phyloP scores from a whole-genome alignment of 1,284 basidiomycete genomes.

The Ganoderma multipileum region DNA sequence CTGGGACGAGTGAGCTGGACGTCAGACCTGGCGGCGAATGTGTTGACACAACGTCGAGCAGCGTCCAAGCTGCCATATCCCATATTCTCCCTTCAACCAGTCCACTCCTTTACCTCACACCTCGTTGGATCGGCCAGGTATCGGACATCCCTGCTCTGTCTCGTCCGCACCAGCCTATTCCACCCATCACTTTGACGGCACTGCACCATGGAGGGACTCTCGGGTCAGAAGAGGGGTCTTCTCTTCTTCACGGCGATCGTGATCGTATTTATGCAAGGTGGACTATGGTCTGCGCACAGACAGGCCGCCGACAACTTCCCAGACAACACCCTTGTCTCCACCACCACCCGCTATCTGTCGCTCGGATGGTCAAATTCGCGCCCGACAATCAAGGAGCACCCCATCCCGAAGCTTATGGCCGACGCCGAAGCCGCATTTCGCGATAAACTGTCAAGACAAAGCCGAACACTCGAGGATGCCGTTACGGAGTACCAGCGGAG shows the following conservation, averaged over 20 bases:
- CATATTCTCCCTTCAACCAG: slow-evolving; percentile 15
- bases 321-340: slow-evolving; percentile 33
- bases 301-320: slow-evolving; percentile 35
- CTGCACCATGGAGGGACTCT: slow-evolving; percentile 36
- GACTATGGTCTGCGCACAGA: slow-evolving; percentile 53
- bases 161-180: neutral
- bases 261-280: slow-evolving; percentile 62
- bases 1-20: slow-evolving; percentile 7
- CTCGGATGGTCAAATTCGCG: slow-evolving; percentile 32
- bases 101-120: slow-evolving; percentile 21
- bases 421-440: slow-evolving; percentile 76
- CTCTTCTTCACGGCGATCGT: slow-evolving; percentile 57
- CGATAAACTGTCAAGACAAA: slow-evolving; percentile 74
- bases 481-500: slow-evolving; percentile 81
- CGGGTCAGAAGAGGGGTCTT: slow-evolving; percentile 42
- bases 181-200: neutral
- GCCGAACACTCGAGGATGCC: slow-evolving; percentile 75
- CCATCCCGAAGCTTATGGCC: slow-evolving; percentile 84
- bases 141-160: neutral
- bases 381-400: slow-evolving; percentile 58
- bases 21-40: neutral
- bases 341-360: slow-evolving; percentile 31
- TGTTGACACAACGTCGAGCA: slow-evolving; percentile 13
- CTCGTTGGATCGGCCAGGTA: slow-evolving; percentile 15
- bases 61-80: neutral